Evolutionary conservation across 2,329 filamentous ascomycete species (phyloP).

Genomic region (Clonostachys rosea): DNA sequence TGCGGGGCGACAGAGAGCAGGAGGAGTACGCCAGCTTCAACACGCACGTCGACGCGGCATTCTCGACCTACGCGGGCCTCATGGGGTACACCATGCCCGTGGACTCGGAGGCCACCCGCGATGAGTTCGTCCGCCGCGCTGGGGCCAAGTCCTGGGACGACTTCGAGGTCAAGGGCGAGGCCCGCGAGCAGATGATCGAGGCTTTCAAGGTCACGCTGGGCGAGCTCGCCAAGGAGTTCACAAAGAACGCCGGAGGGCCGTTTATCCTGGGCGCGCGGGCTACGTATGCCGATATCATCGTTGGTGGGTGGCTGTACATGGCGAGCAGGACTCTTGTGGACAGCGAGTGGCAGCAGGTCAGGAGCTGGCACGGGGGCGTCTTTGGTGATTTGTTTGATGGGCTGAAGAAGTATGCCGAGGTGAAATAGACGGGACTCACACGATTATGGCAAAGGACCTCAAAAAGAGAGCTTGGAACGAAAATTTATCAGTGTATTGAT

Average conservation of each 20-base stretch:
- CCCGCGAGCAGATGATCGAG: constrained; percentile 24
- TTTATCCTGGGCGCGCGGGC: constrained; percentile 39
- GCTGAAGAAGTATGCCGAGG: constrained; percentile 25
- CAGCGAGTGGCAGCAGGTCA: constrained; percentile 40
- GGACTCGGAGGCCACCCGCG: constrained; percentile 37
- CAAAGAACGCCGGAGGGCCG: constrained; percentile 29
- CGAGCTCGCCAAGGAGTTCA: constrained; percentile 34
- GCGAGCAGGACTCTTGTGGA: constrained; percentile 27
- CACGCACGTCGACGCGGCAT: constrained; percentile 45
- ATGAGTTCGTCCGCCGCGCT: constrained; percentile 41
- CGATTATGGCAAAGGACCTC: too few relatives aligned
- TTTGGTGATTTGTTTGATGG: constrained; percentile 46
- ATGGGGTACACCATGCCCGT: constrained; percentile 37
- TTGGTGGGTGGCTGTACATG: constrained; percentile 52
- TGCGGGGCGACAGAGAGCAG: constrained; percentile 15
- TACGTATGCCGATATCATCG: constrained; percentile 51
- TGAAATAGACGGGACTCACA: constrained; percentile 11
- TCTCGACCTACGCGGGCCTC: constrained; percentile 38
- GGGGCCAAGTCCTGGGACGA: constrained; percentile 38
- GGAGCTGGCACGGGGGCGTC: constrained; percentile 41
- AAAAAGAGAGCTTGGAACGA: too few relatives aligned
- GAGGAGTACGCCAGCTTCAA: constrained; percentile 46
- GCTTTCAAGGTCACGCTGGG: constrained; percentile 35
- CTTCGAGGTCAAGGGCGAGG: constrained; percentile 27
- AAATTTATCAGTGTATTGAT: too few relatives aligned